Percentiles rank a stretch among this genome's conserved stretches.
These are phyloP conservation scores for Akanthomyces lecanii DNA, from an alignment of 2,329 filamentous ascomycete genomes.

Conservation along the genomic window DNA sequence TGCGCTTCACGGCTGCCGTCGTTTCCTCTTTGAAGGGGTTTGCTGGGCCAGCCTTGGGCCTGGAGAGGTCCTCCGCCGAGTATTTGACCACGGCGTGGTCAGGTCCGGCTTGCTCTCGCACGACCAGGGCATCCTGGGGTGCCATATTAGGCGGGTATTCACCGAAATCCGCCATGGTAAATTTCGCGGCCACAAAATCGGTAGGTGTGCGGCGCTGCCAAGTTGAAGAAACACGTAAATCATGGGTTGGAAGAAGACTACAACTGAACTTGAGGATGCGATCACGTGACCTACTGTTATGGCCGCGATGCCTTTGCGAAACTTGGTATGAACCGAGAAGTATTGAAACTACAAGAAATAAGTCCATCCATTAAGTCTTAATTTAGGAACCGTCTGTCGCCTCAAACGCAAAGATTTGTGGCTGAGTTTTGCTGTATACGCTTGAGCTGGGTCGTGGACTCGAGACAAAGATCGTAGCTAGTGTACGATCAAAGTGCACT, in stretches of 20 bases:
- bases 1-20: constrained; percentile 61
- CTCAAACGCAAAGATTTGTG: too few relatives aligned
- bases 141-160: constrained; percentile 64
- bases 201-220: background rate
- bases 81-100: constrained; percentile 61
- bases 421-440: too few relatives aligned
- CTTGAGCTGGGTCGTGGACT: too few relatives aligned
- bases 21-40: constrained; percentile 65
- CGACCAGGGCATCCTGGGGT: constrained; percentile 59
- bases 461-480: too few relatives aligned
- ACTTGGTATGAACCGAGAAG: too few relatives aligned
- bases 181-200: background rate
- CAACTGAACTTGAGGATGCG: background rate
- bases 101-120: constrained; percentile 49
- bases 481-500: too few relatives aligned
- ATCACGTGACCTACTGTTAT: constrained; percentile 13
- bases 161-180: constrained; percentile 55
- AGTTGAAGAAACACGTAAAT: background rate
- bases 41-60: constrained; percentile 61
- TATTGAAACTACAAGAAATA: too few relatives aligned
- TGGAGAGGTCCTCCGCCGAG: constrained; percentile 68
- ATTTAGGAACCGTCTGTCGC: too few relatives aligned
- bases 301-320: background rate
- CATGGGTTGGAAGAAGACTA: background rate
- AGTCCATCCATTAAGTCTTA: too few relatives aligned